A percentile compares a stretch with the other conserved stretches of the same genome.
Conservation (phyloP, 2,329 filamentous ascomycete species). For the Fusarium nygamai region DNA sequence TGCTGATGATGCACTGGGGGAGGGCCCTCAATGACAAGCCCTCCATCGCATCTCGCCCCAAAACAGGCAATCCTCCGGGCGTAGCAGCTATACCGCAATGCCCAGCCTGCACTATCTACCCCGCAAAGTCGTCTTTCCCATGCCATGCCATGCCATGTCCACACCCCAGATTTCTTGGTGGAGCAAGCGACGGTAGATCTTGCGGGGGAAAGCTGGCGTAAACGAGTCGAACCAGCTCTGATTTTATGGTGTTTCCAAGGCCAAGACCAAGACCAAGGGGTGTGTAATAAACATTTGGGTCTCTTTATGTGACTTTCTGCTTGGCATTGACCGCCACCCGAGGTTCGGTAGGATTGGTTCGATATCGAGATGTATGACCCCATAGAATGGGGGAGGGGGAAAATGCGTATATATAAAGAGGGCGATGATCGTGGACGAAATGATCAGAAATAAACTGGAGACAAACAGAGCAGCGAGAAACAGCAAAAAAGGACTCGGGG, state of each 20-base stretch:
- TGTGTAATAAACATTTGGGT: background rate
- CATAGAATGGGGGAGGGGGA: background rate
- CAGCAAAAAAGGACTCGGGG: background rate
- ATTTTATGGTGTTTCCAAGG: background rate
- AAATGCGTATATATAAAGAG: slow-evolving; percentile 9
- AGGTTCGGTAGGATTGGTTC: slow-evolving; percentile 39
- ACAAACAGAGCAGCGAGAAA: slow-evolving; percentile 4
- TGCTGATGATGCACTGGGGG: slow-evolving; percentile 22
- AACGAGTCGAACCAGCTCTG: background rate
- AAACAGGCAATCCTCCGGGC: slow-evolving; percentile 39
- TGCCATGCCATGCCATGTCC: background rate
- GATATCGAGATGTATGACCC: slow-evolving; percentile 9
- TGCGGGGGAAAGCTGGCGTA: slow-evolving; percentile 32
- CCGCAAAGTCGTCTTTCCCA: slow-evolving; percentile 38
- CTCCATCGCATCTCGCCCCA: slow-evolving; percentile 38
- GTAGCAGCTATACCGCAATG: slow-evolving; percentile 23
- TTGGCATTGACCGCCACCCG: slow-evolving; percentile 39
- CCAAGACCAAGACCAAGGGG: background rate
- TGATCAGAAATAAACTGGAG: slow-evolving; percentile 16
- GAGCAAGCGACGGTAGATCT: slow-evolving; percentile 36
- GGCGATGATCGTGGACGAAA: slow-evolving; percentile 14
- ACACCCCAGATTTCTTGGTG: slow-evolving; percentile 26
- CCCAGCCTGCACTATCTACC: slow-evolving; percentile 20
- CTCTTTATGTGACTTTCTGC: background rate
- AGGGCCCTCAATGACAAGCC: slow-evolving; percentile 12